Evolutionary conservation across 2,329 filamentous ascomycete species (phyloP), one percentile per base, ranked within the genome.

Genomic region (Alternaria brassicae): DNA sequence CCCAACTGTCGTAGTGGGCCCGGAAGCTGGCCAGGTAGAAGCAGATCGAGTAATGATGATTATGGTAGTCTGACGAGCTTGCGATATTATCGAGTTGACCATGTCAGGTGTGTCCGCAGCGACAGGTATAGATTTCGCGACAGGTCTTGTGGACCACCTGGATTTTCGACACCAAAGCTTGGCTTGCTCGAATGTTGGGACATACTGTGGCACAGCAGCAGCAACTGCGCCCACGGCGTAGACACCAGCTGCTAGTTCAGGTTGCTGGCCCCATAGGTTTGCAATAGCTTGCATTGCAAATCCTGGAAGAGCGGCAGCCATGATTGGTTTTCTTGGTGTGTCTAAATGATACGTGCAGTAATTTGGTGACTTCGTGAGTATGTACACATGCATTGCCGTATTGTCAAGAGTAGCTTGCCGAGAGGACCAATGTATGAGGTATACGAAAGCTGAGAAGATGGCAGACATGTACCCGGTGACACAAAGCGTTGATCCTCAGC

Each of bases 141-240:
- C 28, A 30, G 13, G 17, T 19, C 3, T 28, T n/a, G 21, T 37
- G 3, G 6, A 8, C 9, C n/a, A 32, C 1, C 5, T 37, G 9
- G 30, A 23, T 21, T 15, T 39, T 27, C 30, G 41, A 44, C 17
- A 54, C 41, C 41, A 54, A 9, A 42, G 19, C 39, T 49, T 55
- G 19, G 44, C 44, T 30, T 55, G 44, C 23, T 49, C 39, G 12
- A 55, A 55, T 12, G 27, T 30, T 19, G 53, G 53, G 12, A 25
- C 36, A 25, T 50, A 50, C 2, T 32, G 15, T 9, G 53, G 44
- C 23, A 55, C 44, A 25, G 27, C 13, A 7, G 21, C 53, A 41
- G n/a, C 53, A 10, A 49, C 27, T 3, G 36, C 44, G 12, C 42
- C 53, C n/a, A 12, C 44, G 19, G 53, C 53, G 15, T 55, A 55